Evolutionary conservation across 495 filamentous ascomycete species (phyloP).

Genomic region (Neurospora tetraspora): DNA sequence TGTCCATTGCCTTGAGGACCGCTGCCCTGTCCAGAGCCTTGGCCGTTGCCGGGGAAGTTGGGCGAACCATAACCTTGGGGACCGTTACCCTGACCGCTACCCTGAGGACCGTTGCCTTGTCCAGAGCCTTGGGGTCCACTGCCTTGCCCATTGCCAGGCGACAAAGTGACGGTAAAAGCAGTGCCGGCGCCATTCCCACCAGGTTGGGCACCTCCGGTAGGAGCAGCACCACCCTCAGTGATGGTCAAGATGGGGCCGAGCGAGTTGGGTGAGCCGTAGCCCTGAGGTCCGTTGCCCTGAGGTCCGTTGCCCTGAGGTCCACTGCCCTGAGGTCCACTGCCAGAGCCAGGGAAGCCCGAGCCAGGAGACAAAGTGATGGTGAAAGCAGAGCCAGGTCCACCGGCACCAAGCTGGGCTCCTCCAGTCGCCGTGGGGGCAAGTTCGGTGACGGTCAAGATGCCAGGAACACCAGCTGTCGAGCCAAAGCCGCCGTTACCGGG

Average conservation of each 20-base stretch:
- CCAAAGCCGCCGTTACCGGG: background rate
- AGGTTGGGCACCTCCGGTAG: background rate
- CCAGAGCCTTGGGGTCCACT: background rate
- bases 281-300: background rate
- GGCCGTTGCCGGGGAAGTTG: background rate
- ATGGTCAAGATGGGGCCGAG: background rate
- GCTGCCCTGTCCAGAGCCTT: background rate
- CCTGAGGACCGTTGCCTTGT: background rate
- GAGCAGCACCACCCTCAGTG: background rate
- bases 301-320: background rate
- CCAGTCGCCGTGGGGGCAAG: background rate
- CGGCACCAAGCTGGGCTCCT: background rate
- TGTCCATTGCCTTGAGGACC: background rate
- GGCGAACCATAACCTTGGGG: background rate
- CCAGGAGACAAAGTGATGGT: background rate
- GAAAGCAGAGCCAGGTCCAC: background rate
- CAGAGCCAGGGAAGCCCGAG: background rate
- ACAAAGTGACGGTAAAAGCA: background rate
- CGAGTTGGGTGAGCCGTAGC: background rate
- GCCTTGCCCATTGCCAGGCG: background rate
- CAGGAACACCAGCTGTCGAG: background rate
- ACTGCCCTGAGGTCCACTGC: background rate
- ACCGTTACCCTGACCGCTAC: background rate
- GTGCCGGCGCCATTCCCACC: background rate
- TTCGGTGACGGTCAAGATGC: background rate